Evolutionary conservation across 1,284 basidiomycete species (phyloP), one percentile per base, ranked within the genome.

Genomic region (Ceratorhiza oryzae-sativae): DNA sequence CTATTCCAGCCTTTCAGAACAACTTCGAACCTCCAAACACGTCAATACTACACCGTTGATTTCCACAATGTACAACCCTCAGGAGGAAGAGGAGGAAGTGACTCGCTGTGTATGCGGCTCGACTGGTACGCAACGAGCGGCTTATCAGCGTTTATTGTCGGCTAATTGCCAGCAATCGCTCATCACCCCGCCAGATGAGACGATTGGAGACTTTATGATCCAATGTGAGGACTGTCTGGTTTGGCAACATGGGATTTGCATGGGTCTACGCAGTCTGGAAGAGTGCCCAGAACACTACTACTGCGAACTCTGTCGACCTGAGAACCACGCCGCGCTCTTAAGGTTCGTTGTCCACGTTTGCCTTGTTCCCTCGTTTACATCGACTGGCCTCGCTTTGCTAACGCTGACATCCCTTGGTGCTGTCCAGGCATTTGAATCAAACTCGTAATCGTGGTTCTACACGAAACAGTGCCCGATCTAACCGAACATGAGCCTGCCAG

Each of bases 171-270:
- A 46, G 70, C 78, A 68, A 72, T 77, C n/a, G 63, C 76, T 51
- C 18, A 60, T 71, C 74, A 75, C 75, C 36, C 36, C 80, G 87
- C 85, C 86, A 81, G 91, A 93, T 78, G 92, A 93, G 77, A 89
- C 90, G 76, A 87, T 90, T 75, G 88, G 74, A n/a, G 82, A 80
- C n/a, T 92, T 95, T 79, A 98, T 98, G 95, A 95, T 98, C 63
- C 93, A 96, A 80, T 99, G 97, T 82, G 97, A 99, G 82, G 90
- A 86, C 63, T 99, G 97, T 85, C 92, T 94, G 78, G 94, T 94
- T 74, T 99, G 97, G 97, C 97, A 99, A 81, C 97, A 99, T 80
- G 96, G 96, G 23, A 86, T 91, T 42, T 99, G 97, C 82, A 95
- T 99, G 89, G 97, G 97, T 58, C 94, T 94, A 80, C 88, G 90